Evolutionary conservation across 805 yeast genomes (phyloP), one percentile per base, ranked within the genome.

Genomic region (Lipomyces sp.): DNA sequence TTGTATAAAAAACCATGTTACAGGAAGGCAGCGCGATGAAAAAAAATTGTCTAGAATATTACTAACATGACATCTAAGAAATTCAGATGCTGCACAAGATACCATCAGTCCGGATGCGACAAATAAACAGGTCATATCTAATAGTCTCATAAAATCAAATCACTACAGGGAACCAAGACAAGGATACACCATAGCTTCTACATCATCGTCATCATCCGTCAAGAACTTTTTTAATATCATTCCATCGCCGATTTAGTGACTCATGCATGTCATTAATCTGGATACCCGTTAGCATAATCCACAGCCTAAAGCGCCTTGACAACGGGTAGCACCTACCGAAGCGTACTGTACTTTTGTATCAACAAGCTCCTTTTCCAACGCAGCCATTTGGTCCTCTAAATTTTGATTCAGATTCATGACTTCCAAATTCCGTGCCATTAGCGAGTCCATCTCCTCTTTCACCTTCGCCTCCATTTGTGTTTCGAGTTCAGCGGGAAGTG

Each of bases 401-500:
- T 80, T 77, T 66, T 85, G 79, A 70, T 88, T 88, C 66, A 84
- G 81, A 63, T 83, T 87, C 87, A 86, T 85, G n/a, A 88, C 89
- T 74, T 86, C 87, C 59, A 82, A 73, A 69, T 88, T 88, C 64
- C 88, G 80, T 60, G 83, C 84, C 84, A 86, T 85, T 1, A 90
- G 84, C 63, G 79, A 81, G 65, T 84, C 84, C 71, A 87, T 81
- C 73, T 87, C 90, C 57, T 37, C 75, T 70, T 3, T 80, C 71
- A 66, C 78, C 79, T 30, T 81, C 77, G 64, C 78, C 71, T 55
- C 65, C 68, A 77, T 48, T 78, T 71, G 63, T 77, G 64, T 78
- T 71, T 55, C 63, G 65, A 77, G 34, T 77, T 70, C 62, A 4
- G 60, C 66, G 30, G 70, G 70, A 39, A 69, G 59, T 33, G 67